These are phyloP conservation scores for Pyrenula aspistea DNA, from an alignment of 495 filamentous ascomycete species.

Conservation along the genomic window DNA sequence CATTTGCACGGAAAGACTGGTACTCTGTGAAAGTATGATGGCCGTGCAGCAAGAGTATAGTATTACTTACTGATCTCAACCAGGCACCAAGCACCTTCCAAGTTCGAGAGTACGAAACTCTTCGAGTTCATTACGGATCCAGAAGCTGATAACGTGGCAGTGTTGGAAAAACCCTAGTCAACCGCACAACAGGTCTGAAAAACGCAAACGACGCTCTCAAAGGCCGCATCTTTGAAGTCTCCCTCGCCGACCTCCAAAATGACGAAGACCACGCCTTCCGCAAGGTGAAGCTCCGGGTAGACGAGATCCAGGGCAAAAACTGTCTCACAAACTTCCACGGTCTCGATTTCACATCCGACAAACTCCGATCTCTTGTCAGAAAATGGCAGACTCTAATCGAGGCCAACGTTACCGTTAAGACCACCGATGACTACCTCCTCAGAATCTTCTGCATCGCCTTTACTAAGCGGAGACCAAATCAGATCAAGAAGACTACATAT, in stretches of 20 bases:
- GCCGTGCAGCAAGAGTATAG: background rate
- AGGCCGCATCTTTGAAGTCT: conserved; percentile 97
- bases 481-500: conserved; percentile 99
- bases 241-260: conserved; percentile 96
- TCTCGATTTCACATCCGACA: conserved; percentile 99
- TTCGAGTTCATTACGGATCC: conserved; percentile 2
- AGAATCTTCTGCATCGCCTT: conserved; percentile 97
- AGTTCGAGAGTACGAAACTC: conserved; percentile 75
- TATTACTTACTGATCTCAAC: conserved; percentile 12
- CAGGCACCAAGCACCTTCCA: conserved; percentile 93
- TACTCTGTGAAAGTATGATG: conserved; percentile 81
- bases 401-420: conserved; percentile 99
- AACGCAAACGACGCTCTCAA: conserved; percentile 98
- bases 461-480: conserved; percentile 96
- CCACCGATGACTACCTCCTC: conserved; percentile 97
- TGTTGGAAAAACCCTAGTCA: conserved; percentile 98
- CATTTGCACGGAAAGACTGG: conserved; percentile 97
- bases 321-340: conserved; percentile 99
- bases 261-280: conserved; percentile 99
- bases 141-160: conserved; percentile 31
- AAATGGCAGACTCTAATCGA: conserved; percentile 99
- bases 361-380: conserved; percentile 94
- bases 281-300: conserved; percentile 97
- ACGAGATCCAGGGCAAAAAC: conserved; percentile 99
- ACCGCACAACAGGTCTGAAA: conserved; percentile 98